Base-by-base conservation (phyloP, 225 moss, liverwort and hornwort genomes). In the Climacium dendroides region DNA sequence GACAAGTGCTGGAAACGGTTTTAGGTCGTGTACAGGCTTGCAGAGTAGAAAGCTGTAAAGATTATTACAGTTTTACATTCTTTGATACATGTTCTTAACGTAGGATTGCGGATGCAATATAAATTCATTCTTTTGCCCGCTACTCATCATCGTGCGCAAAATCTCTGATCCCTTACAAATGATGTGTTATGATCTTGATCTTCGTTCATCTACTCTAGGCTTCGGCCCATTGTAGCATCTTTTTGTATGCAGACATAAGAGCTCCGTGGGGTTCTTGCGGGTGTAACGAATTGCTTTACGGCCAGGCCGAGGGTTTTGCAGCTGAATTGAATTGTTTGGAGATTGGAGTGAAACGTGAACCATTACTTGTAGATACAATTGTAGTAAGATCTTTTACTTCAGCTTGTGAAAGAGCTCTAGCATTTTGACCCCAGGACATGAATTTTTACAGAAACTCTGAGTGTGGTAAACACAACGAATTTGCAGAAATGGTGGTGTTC, bases 301-400 rank as follows among this genome's bases (percentile, higher is more conserved):
- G 3, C 0, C 3, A 34, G 3, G 7, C 50, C 8, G 1, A 20
- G 7, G 20, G 1, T 32, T 12, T 12, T 32, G 19, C 32, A 74
- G 50, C 32, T 5, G 5, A 20, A 3, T 3, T 34, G 34, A 29
- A 34, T 13, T 12, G 1, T 5, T 19, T 32, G 12, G 19, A 50
- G 0, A 50, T 19, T 13, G 7, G 7, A 5, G 19, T 8, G 32
- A 74, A 32, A 19, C 19, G 48, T 19, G 32, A 74, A 34, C 4
- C 2, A 13, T 1, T 13, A 4, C 12, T 7, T 19, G 7, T 30
- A 7, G 47, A 11, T 11, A 29, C 73, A 7, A 7, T 11, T 3
- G 3, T 5, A 45, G 10, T 2, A 18, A n/a, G 2, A 17, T 8
- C 10, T 45, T 45, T 28, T 1, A 73, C 48, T 28, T 15, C 2